These are phyloP conservation scores for Diversispora eburnea DNA, from an alignment of 192 early-diverging fungal genomes.

Conservation along the genomic window DNA sequence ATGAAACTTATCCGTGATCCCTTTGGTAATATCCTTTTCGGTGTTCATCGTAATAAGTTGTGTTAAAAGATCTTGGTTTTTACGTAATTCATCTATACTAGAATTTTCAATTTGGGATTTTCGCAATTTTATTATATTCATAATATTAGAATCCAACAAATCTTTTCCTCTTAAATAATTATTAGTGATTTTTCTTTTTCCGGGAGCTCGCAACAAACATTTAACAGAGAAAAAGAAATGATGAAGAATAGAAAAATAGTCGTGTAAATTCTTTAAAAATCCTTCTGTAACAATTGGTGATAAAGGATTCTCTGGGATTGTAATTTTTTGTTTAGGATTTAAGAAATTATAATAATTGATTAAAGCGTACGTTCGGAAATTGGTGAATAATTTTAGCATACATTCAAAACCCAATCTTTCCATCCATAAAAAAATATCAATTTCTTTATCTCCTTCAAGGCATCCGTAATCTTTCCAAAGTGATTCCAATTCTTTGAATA, in stretches of 20 bases:
- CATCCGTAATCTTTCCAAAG: not conserved
- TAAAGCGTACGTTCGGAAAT: too few relatives aligned
- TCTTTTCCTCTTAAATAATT: not conserved
- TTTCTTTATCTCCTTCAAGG: not conserved
- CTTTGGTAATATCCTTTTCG: not conserved
- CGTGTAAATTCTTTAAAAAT: not conserved
- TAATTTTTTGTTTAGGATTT: not conserved
- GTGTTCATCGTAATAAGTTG: not conserved
- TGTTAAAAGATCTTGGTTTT: not conserved
- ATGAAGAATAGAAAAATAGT: not conserved
- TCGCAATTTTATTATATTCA: not conserved
- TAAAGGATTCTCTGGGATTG: not conserved
- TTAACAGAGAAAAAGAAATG: not conserved
- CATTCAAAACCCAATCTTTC: not conserved
- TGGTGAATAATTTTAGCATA: not conserved
- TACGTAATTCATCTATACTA: not conserved
- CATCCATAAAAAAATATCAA: not conserved
- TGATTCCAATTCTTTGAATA: not conserved
- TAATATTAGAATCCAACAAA: not conserved
- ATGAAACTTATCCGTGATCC: not conserved
- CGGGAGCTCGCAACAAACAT: not conserved
- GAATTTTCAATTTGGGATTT: not conserved
- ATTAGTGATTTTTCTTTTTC: not conserved
- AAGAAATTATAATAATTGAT: not conserved
- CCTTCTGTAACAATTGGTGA: not conserved